Base-by-base conservation (phyloP, 106 monocot genomes). In the Dioscorea zingiberensis region DNA sequence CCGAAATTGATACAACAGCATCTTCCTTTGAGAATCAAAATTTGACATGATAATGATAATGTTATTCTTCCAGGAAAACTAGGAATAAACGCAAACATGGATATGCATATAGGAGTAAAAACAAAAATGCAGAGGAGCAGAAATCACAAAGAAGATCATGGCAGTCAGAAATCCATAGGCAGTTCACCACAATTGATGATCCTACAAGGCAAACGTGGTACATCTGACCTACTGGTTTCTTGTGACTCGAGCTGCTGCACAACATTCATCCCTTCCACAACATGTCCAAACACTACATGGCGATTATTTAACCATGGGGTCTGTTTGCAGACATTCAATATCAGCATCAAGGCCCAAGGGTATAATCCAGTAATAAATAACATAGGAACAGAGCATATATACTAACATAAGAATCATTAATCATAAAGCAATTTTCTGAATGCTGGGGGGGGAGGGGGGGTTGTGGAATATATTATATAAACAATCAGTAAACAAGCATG, bases 221-320 rank as follows among this genome's bases (percentile, higher is more conserved):
- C 76, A 63, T 93, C 86, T 8, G 85, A 67, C 63, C 89, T 66
- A 69, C 83, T 85, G 3, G 93, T 93, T 59, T 93, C 88, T 46
- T 88, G 85, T 16, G 88, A 78, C 55, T 88, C 93, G 19, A 93
- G 72, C 73, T 74, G 64, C 75, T 69, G 68, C 21, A 89, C 78
- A 13, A 89, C 83, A 67, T 93, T 83, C 80, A 93, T 93, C 65
- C 93, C 93, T 32, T 86, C 89, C 32, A 89, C 11, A 30, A 88
- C 83, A 63, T 93, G 88, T 54, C 89, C 93, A 67, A 89, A 86
- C 22, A 93, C 93, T 9, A 93, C 93, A 54, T 89, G 93, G 25
- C 76, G 80, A 3, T 80, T 78, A 59, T 93, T 89, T 76, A 93
- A 62, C 93, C 93, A 93, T 46, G 88, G 83, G 21, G 93, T 93